Conservation (phyloP, 768 basidiomycete species). For the Suillus brevipes region DNA sequence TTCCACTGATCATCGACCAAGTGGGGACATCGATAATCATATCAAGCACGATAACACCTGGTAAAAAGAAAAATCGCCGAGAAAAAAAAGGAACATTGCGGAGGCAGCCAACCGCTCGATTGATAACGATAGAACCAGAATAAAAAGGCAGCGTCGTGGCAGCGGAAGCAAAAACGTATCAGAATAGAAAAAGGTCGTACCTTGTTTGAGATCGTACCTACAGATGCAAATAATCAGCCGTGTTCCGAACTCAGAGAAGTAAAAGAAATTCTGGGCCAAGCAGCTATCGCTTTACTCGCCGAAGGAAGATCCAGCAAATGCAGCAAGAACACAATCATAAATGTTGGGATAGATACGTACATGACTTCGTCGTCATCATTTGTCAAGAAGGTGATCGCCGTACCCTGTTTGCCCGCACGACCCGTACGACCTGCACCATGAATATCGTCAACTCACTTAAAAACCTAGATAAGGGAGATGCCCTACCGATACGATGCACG, state of each 20-base stretch:
- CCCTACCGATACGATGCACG: conserved; percentile 93
- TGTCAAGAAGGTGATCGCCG: conserved; percentile 92
- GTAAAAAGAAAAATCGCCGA: conserved; percentile 16
- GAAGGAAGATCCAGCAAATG: conserved; percentile 9
- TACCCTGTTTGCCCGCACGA: conserved; percentile 93
- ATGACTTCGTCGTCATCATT: conserved; percentile 98
- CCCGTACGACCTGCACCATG: conserved; percentile 86
- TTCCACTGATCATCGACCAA: not conserved
- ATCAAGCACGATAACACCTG: not conserved
- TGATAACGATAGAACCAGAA: conserved; percentile 13
- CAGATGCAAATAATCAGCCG: conserved; percentile 13
- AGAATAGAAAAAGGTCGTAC: conserved; percentile 38
- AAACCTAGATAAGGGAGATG: conserved; percentile 2
- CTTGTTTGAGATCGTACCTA: conserved; percentile 96
- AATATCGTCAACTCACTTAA: conserved; percentile 8
- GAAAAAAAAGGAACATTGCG: conserved; percentile 4
- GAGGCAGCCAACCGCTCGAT: not conserved
- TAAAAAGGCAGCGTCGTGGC: not conserved
- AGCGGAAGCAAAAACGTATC: conserved; percentile 9
- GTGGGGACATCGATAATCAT: not conserved
- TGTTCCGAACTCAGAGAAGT: conserved; percentile 1
- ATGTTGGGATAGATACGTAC: conserved; percentile 48
- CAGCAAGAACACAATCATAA: not conserved
- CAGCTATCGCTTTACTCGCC: not conserved
- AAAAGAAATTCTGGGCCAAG: not conserved